Base-by-base conservation (phyloP, 2,329 filamentous ascomycete species). In the Fusarium sarcochroum region DNA sequence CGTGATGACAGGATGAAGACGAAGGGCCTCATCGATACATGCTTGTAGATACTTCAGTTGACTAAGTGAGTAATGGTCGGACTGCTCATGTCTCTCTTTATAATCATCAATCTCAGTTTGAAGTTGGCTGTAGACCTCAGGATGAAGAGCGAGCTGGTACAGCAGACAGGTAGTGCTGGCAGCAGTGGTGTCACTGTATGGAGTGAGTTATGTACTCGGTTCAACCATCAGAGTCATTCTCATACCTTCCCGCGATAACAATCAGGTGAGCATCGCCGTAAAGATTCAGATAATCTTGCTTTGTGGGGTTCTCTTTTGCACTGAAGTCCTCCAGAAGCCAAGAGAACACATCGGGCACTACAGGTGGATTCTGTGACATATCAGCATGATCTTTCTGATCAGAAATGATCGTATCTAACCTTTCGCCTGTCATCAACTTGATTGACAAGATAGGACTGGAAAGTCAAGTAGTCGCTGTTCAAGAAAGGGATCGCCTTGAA, bases 11-110 rank as follows among this genome's bases (percentile, higher is more conserved):
- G 68, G 68, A 15, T 51, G 35, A 7, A 70, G 57, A 11, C 67
- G 68, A 18, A 70, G 64, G 0, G 68, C 62, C 11, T 70, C 68
- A 2, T 70, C 67, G 0, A 70, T 70, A 18, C 68, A 70, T 8
- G 68, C 67, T 14, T 70, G 64, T 0, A 70, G 45, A n/a, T 70
- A 70, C 7, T 54, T 32, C 2, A 66, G 53, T 13, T 68, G 61
- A 1, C 50, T 20, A 3, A 70, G 17, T 0, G 52, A 45, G 2
- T 54, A 7, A 0, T 70, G 45, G 10, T 68, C 55, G 0, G 38
- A 30, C 2, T 51, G 11, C 2, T 57, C 8, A 5, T 50, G 11
- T 1, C 7, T 14, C 1, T 6, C 17, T 17, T 37, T 46, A 11
- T 63, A 70, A 5, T 52, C 53, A 5, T 71, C 65, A 3, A 71